These are phyloP conservation scores for Ceratobasidium sp. DNA, from an alignment of 1,284 basidiomycete species.

Conservation along the genomic window DNA sequence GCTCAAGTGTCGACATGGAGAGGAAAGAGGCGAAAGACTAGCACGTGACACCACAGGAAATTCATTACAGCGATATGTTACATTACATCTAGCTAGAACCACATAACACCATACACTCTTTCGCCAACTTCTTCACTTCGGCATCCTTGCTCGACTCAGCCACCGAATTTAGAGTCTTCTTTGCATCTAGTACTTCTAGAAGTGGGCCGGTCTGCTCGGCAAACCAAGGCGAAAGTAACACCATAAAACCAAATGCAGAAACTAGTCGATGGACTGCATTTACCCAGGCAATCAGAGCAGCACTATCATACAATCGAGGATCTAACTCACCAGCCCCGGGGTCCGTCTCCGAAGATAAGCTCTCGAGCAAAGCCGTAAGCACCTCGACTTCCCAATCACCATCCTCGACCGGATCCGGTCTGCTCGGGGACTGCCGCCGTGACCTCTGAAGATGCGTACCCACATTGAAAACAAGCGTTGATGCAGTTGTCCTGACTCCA, in stretches of 20 bases:
- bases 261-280: constrained; percentile 79
- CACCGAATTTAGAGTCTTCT: constrained; percentile 61
- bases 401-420: constrained; percentile 60
- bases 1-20: constrained; percentile 65
- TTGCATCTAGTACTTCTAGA: constrained; percentile 78
- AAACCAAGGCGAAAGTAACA: constrained; percentile 70
- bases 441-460: constrained; percentile 59
- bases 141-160: constrained; percentile 45
- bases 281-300: constrained; percentile 13
- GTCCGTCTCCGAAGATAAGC: constrained; percentile 74
- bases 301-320: constrained; percentile 11
- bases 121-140: constrained; percentile 29
- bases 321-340: constrained; percentile 78
- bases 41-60: not conserved
- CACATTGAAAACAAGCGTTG: constrained; percentile 83
- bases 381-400: constrained; percentile 89
- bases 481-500: constrained; percentile 79
- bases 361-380: constrained; percentile 81
- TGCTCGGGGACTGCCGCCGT: constrained; percentile 59
- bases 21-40: not conserved
- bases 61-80: not conserved
- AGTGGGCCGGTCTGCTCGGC: constrained; percentile 69
- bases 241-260: constrained; percentile 78
- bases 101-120: constrained; percentile 34
- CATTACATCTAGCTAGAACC: constrained; percentile 17